A percentile compares a stretch with the other conserved stretches of the same genome.
Evolutionary conservation across 2,329 filamentous ascomycete genomes (phyloP).

Genomic region (Aspergillus glaucus): DNA sequence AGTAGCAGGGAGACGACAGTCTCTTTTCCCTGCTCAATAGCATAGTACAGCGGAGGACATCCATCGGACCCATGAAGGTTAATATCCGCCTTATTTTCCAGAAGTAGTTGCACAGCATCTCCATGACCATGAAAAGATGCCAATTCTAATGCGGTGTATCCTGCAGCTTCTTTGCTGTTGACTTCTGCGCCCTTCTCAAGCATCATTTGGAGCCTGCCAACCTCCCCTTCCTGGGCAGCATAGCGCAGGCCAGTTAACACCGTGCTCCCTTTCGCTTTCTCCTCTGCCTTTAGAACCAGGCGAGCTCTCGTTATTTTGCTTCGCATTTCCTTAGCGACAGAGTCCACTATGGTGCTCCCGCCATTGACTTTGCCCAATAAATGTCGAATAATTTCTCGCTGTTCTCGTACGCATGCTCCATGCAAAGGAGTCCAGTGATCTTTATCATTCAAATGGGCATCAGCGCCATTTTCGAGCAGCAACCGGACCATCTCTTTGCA

Average conservation of each 20-base stretch:
- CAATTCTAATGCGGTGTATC: background rate
- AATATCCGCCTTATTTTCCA: background rate
- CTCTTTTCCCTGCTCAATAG: background rate
- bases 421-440: background rate
- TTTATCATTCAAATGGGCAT: too few relatives aligned
- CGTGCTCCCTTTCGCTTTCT: background rate
- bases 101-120: background rate
- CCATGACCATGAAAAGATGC: background rate
- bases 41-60: background rate
- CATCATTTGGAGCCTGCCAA: background rate
- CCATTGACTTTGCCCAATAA: background rate
- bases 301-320: background rate
- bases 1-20: background rate
- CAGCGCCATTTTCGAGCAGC: background rate
- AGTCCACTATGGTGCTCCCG: background rate
- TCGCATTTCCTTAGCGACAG: background rate
- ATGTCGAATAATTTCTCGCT: background rate
- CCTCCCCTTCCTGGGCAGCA: background rate
- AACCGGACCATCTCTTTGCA: too few relatives aligned
- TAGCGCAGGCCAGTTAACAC: background rate
- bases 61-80: background rate
- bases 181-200: background rate
- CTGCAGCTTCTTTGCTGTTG: background rate
- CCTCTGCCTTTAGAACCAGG: background rate
- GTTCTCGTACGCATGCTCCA: background rate